Conservation (phyloP, 1,284 basidiomycete species). For the Rhizoctonia solani region DNA sequence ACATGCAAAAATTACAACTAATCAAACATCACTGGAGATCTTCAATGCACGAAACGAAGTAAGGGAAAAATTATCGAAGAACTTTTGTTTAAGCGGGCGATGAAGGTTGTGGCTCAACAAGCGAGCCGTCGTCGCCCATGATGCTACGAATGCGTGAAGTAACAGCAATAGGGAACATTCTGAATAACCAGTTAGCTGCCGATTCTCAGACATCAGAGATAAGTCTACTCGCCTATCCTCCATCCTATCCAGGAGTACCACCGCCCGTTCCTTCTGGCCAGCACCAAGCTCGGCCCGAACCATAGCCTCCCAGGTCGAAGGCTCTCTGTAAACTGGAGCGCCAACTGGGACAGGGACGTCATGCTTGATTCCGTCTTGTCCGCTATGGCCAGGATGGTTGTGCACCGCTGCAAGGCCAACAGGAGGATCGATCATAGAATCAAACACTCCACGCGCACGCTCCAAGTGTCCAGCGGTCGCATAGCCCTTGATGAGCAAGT, state of each 20-base stretch:
- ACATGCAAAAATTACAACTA: background rate
- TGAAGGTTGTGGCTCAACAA: constrained; percentile 17
- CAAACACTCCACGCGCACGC: constrained; percentile 77
- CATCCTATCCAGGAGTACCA: constrained; percentile 74
- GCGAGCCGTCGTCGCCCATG: constrained; percentile 33
- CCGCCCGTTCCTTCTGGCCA: constrained; percentile 72
- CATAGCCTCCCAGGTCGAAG: constrained; percentile 93
- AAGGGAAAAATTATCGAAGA: background rate
- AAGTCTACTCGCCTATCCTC: constrained; percentile 62
- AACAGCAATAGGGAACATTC: constrained; percentile 74
- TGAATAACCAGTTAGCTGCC: constrained; percentile 42
- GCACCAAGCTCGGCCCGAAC: constrained; percentile 86
- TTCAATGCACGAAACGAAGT: background rate
- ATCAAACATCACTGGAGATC: background rate
- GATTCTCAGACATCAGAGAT: background rate
- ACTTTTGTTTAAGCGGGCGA: background rate
- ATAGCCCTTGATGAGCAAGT: constrained; percentile 89
- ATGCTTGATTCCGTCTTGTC: constrained; percentile 41
- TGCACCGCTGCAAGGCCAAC: constrained; percentile 86
- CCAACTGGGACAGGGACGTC: constrained; percentile 47
- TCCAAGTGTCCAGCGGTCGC: constrained; percentile 73
- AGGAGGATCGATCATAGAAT: constrained; percentile 82
- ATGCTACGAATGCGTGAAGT: constrained; percentile 67
- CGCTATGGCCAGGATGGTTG: constrained; percentile 78
- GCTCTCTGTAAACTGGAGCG: constrained; percentile 65